phyloP scores from a whole-genome alignment of 176 grass and related monocot genomes.

The Musa beccarii region DNA sequence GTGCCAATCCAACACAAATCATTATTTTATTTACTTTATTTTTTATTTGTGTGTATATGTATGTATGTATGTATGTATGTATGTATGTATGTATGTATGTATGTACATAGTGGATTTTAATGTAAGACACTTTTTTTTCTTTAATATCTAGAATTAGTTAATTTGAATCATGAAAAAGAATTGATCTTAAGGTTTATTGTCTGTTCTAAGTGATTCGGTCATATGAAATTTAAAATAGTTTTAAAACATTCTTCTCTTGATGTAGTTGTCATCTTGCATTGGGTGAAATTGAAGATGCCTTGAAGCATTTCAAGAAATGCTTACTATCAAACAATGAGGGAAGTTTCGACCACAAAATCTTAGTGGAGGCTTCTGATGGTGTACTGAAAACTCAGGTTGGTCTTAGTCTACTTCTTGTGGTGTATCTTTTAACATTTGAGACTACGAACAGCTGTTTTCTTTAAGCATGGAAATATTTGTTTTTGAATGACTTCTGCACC shows the following conservation, averaged over 20 bases:
- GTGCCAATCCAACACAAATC: too few species aligned
- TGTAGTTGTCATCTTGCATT: constrained; percentile 73
- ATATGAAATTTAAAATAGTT: too few species aligned
- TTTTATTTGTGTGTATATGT: too few species aligned
- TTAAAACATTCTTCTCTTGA: constrained; percentile 5
- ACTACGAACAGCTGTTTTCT: background rate
- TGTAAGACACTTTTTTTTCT: too few species aligned
- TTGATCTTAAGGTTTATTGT: too few species aligned
- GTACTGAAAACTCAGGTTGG: constrained; percentile 62
- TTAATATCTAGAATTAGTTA: too few species aligned
- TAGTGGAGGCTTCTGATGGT: constrained; percentile 67
- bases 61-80: too few species aligned
- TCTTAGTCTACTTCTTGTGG: background rate
- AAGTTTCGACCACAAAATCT: constrained; percentile 42
- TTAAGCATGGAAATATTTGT: background rate
- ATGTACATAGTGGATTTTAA: too few species aligned
- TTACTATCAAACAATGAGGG: constrained; percentile 44
- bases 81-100: too few species aligned
- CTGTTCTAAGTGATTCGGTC: too few species aligned
- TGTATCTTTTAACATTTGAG: constrained; percentile 14
- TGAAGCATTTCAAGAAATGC: constrained; percentile 59
- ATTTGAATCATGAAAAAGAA: too few species aligned
- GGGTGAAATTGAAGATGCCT: constrained; percentile 66
- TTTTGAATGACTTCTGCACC: background rate
- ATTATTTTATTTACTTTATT: too few species aligned